Base-by-base conservation (phyloP, 2,329 filamentous ascomycete genomes). In the Drechmeria coniospora region DNA sequence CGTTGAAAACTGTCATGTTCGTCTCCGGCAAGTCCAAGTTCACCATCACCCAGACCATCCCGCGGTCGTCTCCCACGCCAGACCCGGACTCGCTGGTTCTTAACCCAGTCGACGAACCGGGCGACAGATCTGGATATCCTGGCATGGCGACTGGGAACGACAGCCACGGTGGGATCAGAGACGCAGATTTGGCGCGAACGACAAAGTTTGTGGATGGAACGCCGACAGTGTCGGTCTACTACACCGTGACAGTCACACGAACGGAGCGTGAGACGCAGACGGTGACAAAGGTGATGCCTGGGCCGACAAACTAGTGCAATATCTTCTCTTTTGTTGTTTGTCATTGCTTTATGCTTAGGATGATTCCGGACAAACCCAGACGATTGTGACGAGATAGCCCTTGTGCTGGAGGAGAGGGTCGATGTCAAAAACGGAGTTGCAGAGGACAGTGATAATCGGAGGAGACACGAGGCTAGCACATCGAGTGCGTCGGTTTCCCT, bases 171-270 rank as follows among this genome's bases (percentile, higher is more conserved):
- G 21, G 23, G 11, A 19, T 29, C 11, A 32, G 32, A 11, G 36
- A 32, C 7, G 36, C 30, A 15, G 35, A 33, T 27, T 33, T 35
- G 13, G 39, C 38, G 16, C 40, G 41, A 4, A 42, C 46, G 5
- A 41, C 46, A 1, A 28, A 31, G 5, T 23, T 35, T 11, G 41
- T 47, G 13, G 38, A 45, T 18, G 49, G 50, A 4, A 44, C 42
- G n/a, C 45, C 47, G 3, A 53, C 51, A 8, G 47, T 54, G 19
- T 53, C 50, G 1, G 37, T 54, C 8, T 50, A 41, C 32, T 39
- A 53, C 16, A 55, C 54, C 4, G 47, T 56, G 3, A 57, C 54
- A 4, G 43, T 49, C 15, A 54, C 51, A 13, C 39, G 50, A 3
- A 46, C 41, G 27, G 41, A 42, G 21, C 41, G 31, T 24, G 34